Conservation (phyloP, 73 alveolate genomes). For the Tetrahymena thermophila region DNA sequence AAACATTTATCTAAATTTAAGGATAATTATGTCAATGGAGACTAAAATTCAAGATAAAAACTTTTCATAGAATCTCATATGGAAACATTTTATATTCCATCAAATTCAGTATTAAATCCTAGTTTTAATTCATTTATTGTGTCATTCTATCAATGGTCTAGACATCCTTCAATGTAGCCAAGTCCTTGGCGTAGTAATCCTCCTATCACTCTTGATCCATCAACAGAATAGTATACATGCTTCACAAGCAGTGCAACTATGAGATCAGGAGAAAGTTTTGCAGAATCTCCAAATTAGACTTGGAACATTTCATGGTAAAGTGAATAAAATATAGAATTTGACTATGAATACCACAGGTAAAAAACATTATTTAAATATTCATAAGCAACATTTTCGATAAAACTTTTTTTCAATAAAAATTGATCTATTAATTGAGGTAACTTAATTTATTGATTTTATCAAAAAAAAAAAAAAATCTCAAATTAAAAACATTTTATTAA, state of each 20-base stretch:
- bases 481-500: too few relatives aligned
- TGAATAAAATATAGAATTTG: background rate
- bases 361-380: too few relatives aligned
- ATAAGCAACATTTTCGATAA: too few relatives aligned
- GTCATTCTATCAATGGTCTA: background rate
- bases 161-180: background rate
- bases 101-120: background rate
- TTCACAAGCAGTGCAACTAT: background rate
- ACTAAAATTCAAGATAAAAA: background rate
- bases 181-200: background rate
- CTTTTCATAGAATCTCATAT: background rate
- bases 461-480: too few relatives aligned
- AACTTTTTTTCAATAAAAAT: too few relatives aligned
- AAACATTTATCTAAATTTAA: background rate
- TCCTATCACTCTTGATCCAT: background rate
- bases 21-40: background rate
- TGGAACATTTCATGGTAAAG: background rate
- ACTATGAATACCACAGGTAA: background rate
- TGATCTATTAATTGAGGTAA: too few relatives aligned
- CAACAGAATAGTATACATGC: background rate
- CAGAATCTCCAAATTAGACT: background rate
- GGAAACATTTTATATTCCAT: background rate
- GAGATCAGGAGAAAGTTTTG: background rate
- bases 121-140: background rate
- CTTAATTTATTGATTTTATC: too few relatives aligned